These are phyloP conservation scores for Pseudodiploospora longispora DNA, from an alignment of 2,329 filamentous ascomycete species.

Conservation along the genomic window DNA sequence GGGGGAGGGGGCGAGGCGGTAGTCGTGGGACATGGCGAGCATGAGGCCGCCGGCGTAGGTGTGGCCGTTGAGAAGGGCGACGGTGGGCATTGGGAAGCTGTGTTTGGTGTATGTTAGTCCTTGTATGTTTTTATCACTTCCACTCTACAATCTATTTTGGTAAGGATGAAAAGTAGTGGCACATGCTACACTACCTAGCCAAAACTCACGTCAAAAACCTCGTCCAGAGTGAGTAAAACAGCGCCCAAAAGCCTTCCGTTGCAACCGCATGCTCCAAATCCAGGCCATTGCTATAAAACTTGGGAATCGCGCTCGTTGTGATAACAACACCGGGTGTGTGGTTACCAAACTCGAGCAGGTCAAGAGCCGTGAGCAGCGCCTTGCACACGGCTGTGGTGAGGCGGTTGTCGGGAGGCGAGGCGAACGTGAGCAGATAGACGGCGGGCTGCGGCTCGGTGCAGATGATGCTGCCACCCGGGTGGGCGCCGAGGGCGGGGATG, in stretches of 20 bases:
- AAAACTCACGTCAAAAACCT: constrained; percentile 38
- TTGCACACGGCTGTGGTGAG: constrained; percentile 61
- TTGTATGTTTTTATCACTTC: constrained; percentile 5
- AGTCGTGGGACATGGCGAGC: constrained; percentile 75
- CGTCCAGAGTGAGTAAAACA: constrained; percentile 57
- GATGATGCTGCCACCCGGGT: constrained; percentile 50
- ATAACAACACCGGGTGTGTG: constrained; percentile 65
- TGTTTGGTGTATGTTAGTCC: neutral
- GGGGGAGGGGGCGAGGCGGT: constrained; percentile 64
- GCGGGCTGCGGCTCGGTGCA: constrained; percentile 51
- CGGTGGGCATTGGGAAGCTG: constrained; percentile 69
- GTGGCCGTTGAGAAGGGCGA: constrained; percentile 74
- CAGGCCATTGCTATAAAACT: constrained; percentile 81
- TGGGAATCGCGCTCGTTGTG: constrained; percentile 65
- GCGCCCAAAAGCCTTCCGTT: constrained; percentile 53
- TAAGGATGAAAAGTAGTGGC: neutral
- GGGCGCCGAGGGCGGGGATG: constrained; percentile 38
- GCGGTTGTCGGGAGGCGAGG: constrained; percentile 67
- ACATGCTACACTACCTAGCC: constrained; percentile 9
- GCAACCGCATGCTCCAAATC: constrained; percentile 60
- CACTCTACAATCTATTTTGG: neutral
- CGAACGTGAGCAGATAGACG: constrained; percentile 67
- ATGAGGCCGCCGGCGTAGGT: constrained; percentile 77
- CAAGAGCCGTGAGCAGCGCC: constrained; percentile 61
- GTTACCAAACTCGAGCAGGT: constrained; percentile 59